Evolutionary conservation across 352 stramenopile species (phyloP), one percentile per base, ranked within the genome.

Genomic region (Pythium brassicae): DNA sequence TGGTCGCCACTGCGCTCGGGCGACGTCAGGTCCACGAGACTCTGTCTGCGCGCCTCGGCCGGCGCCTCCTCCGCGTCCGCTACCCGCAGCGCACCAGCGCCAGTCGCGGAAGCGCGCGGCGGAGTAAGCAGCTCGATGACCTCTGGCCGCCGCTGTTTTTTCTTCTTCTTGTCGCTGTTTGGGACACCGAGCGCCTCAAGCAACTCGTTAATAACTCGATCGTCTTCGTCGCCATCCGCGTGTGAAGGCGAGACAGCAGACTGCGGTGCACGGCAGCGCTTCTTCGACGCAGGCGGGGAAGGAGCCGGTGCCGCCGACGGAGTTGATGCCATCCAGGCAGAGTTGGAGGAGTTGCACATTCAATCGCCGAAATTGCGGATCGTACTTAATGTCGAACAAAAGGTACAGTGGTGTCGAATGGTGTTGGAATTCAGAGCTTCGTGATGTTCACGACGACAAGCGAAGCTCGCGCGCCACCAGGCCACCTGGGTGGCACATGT

Each of bases 71-170:
- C 8, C 4, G 37, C 4, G 7, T 8, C 10, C 3, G 23, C 22
- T 42, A 11, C 2, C 14, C 19, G 47, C 17, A 34, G 22, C 7
- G 26, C 17, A 17, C 14, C 10, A 26, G 5, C 15, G 47, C 22
- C 19, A 17, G 26, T 19, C 0, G 19, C 23, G 6, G 26, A 3
- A 19, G 22, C 26, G 14, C 57, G 67, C 10, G 72, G 71, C 15
- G 72, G 72, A 17, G 72, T 74, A 11, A 73, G 62, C 26, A 83
- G 65, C 50, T 83, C 70, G 34, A 83, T 83, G 19, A 83, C 61
- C 37, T 76, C 55, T 6, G 47, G 22, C 0, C 22, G 20, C 5
- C 47, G 29, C 49, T 55, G 22, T 35, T 49, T 25, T 32, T 55
- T 23, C 37, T 45, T 29, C 45, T 59, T 68, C 50, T 68, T 55